Percentiles rank a stretch among this genome's conserved stretches.
phyloP scores from a whole-genome alignment of 163 green algal species.

The Prototheca cutis region DNA sequence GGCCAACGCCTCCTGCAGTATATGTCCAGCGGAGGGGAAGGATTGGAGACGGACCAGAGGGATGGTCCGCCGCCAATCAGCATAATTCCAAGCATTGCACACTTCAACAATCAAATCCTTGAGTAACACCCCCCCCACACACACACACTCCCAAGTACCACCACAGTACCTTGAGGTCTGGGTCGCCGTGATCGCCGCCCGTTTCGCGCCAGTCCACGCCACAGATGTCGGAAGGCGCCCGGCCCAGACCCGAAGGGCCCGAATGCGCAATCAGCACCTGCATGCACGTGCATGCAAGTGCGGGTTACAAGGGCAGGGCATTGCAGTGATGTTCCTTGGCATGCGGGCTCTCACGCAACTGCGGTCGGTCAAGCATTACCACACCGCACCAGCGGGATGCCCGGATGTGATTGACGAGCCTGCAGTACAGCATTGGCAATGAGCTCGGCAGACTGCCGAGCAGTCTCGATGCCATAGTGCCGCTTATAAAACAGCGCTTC shows the following conservation, averaged over 20 bases:
- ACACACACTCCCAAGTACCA: not conserved
- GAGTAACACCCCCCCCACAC: not conserved
- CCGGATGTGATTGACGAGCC: too few relatives aligned
- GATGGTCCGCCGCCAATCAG: too few relatives aligned
- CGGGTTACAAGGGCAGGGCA: too few relatives aligned
- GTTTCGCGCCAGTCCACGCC: conserved; percentile 50
- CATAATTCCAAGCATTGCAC: too few relatives aligned
- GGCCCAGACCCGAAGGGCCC: conserved; percentile 51
- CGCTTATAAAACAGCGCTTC: conserved; percentile 33
- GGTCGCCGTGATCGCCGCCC: conserved; percentile 52
- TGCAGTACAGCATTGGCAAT: conserved; percentile 5
- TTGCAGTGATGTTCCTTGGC: too few relatives aligned
- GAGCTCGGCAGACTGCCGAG: conserved; percentile 28
- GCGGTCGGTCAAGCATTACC: not conserved
- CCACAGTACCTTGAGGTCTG: conserved; percentile 38
- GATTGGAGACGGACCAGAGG: not conserved
- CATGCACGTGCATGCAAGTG: not conserved
- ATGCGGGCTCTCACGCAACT: not conserved
- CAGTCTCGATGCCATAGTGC: conserved; percentile 31
- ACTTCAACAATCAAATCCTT: too few relatives aligned
- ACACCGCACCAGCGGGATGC: too few relatives aligned
- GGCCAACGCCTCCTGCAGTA: conserved; percentile 27
- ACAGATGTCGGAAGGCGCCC: conserved; percentile 29
- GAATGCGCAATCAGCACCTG: conserved; percentile 59
- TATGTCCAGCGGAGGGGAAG: too few relatives aligned